Percentiles rank a stretch among this genome's conserved stretches.
These are phyloP conservation scores for Cicer yamashitae DNA, from an alignment of 306 rosid species.

Conservation along the genomic window DNA sequence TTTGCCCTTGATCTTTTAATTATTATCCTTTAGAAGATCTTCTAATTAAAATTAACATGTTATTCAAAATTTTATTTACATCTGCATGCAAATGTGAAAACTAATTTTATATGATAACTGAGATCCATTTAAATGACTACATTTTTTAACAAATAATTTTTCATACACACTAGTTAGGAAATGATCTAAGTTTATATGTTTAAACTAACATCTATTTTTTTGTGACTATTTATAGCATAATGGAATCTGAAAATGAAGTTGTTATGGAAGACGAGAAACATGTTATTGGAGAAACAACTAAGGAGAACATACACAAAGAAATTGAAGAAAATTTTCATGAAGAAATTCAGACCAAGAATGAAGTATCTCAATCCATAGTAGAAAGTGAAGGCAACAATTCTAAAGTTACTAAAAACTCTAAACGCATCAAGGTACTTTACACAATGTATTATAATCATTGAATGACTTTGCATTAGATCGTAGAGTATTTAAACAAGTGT, in stretches of 20 bases:
- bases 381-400: constrained; percentile 54
- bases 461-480: background rate
- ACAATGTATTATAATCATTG: constrained; percentile 2
- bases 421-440: constrained; percentile 62
- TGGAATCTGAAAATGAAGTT: constrained; percentile 79
- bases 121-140: no score
- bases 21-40: no score
- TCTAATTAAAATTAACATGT: no score
- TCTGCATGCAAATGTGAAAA: no score
- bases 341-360: constrained; percentile 53
- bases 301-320: constrained; percentile 51
- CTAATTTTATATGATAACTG: no score
- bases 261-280: constrained; percentile 73
- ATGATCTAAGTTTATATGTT: background rate
- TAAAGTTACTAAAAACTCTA: constrained; percentile 56
- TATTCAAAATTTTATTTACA: no score
- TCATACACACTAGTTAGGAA: no score
- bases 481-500: background rate
- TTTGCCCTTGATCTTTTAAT: no score
- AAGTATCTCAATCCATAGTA: constrained; percentile 50
- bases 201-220: constrained; percentile 10
- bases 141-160: no score
- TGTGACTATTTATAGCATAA: constrained; percentile 41
- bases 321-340: constrained; percentile 47
- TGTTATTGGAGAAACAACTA: constrained; percentile 57